Evolutionary conservation across 345 rosid species (phyloP).

Genomic region (Noccaea bulbosa): DNA sequence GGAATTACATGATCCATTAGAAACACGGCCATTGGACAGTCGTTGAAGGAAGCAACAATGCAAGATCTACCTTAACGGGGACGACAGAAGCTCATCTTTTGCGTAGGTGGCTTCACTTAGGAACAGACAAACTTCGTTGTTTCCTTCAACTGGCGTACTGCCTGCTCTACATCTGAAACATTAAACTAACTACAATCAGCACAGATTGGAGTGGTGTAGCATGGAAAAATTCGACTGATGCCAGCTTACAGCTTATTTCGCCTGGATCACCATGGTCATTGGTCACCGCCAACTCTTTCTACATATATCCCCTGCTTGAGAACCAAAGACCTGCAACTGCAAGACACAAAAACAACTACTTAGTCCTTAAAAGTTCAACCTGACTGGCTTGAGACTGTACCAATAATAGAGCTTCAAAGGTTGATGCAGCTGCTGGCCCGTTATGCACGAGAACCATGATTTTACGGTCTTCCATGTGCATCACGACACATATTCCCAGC

Average conservation of each 20-base stretch:
- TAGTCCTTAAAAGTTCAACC: not conserved
- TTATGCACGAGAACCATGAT: constrained; percentile 87
- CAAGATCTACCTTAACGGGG: too few relatives aligned
- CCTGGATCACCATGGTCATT: constrained; percentile 97
- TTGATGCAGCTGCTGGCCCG: constrained; percentile 72
- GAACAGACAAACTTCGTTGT: constrained; percentile 45
- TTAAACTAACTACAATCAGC: constrained; percentile 13
- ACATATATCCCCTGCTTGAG: constrained; percentile 70
- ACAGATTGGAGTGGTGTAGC: not conserved
- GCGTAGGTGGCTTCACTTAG: constrained; percentile 3
- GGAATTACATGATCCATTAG: too few relatives aligned
- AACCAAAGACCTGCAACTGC: constrained; percentile 86
- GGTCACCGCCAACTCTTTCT: constrained; percentile 89
- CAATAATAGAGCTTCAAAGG: constrained; percentile 25
- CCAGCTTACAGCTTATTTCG: constrained; percentile 34
- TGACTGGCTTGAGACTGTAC: constrained; percentile 16
- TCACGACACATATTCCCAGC: constrained; percentile 60
- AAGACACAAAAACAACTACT: constrained; percentile 27
- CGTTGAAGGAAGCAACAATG: too few relatives aligned
- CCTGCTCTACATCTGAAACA: constrained; percentile 73
- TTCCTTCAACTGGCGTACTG: constrained; percentile 63
- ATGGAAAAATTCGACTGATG: not conserved
- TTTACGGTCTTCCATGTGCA: constrained; percentile 66
- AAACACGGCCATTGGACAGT: too few relatives aligned
- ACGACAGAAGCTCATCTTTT: too few relatives aligned